Evolutionary conservation across 306 rosid species (phyloP).

Genomic region (Luffa aegyptiaca): DNA sequence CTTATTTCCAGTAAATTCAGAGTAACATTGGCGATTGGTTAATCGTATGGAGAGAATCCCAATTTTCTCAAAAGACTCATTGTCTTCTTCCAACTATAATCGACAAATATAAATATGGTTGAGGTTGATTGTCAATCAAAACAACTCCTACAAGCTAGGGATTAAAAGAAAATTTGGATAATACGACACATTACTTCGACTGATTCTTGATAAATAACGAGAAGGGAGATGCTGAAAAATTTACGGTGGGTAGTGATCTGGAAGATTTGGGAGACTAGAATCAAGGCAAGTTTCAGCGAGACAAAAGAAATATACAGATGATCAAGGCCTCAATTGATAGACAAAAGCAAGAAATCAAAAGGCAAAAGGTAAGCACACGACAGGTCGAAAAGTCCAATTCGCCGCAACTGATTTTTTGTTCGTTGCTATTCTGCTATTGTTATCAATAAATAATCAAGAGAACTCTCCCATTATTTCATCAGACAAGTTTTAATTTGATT

Average conservation of each 20-base stretch:
- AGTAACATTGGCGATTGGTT: too few relatives aligned
- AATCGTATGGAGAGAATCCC: neutral
- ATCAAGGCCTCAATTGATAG: neutral
- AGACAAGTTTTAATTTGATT: neutral
- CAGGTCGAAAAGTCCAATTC: neutral
- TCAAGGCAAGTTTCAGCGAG: too few relatives aligned
- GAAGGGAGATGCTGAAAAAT: too few relatives aligned
- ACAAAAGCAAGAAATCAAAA: neutral
- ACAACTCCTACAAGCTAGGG: neutral
- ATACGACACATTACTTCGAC: neutral
- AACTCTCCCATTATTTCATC: neutral
- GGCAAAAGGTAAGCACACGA: neutral
- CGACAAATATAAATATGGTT: neutral
- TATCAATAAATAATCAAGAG: neutral
- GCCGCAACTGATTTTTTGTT: neutral
- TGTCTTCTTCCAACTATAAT: neutral
- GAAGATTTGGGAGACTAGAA: too few relatives aligned
- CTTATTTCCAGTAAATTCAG: too few relatives aligned
- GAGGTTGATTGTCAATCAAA: neutral
- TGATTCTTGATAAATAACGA: neutral
- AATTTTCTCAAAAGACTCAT: too few relatives aligned
- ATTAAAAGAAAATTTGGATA: neutral
- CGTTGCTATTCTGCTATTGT: neutral
- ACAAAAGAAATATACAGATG: neutral
- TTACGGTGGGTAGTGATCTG: too few relatives aligned